Conservation (phyloP, 129 eudicot genomes). For the Tagetes patula region DNA sequence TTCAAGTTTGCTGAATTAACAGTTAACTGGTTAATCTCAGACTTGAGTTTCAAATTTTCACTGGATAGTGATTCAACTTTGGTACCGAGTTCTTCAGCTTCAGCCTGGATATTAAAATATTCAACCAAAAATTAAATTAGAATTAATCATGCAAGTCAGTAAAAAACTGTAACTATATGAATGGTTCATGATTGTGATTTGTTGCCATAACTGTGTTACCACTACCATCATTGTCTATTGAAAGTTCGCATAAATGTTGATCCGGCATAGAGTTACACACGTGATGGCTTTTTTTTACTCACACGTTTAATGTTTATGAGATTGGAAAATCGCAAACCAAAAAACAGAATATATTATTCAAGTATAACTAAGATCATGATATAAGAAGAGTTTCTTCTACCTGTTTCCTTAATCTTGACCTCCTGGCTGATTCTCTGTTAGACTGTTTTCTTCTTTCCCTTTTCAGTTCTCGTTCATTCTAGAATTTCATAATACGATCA, state of each 20-base stretch:
- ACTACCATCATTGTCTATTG: no score
- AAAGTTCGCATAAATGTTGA: no score
- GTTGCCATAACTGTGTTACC: no score
- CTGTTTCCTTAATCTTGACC: constrained; percentile 90
- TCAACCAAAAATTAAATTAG: not conserved
- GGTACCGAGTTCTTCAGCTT: constrained; percentile 74
- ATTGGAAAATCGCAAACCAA: no score
- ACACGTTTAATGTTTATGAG: no score
- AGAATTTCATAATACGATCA: constrained; percentile 12
- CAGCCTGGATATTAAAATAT: constrained; percentile 53
- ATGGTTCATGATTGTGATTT: no score
- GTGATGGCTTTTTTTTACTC: no score
- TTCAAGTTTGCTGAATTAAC: constrained; percentile 65
- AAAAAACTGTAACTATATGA: no score
- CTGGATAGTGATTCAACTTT: constrained; percentile 67
- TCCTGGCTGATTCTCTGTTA: constrained; percentile 88
- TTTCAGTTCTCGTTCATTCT: constrained; percentile 83
- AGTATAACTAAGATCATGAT: not conserved
- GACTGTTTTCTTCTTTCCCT: constrained; percentile 89
- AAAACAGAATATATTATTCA: not conserved
- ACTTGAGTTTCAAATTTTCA: constrained; percentile 64
- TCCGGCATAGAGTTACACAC: no score
- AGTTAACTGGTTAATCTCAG: constrained; percentile 60
- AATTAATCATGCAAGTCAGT: not conserved
- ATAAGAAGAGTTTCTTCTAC: constrained; percentile 32